Evolutionary conservation across 306 rosid genomes (phyloP), one percentile per base, ranked within the genome.

Genomic region (Castanea crenata): DNA sequence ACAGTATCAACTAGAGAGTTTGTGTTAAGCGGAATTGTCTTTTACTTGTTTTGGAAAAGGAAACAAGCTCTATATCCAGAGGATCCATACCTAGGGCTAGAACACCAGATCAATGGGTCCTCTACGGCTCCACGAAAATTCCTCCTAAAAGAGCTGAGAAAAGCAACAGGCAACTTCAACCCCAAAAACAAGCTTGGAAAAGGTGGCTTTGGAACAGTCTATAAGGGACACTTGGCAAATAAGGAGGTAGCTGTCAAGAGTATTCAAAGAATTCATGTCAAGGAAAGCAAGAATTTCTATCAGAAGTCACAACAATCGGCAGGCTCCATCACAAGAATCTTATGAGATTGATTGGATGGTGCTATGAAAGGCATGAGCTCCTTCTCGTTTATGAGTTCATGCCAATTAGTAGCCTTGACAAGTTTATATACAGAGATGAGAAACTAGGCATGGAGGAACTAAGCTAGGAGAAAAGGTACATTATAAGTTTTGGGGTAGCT

Each of bases 71-170:
- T 83, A 67, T n/a, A 57, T 7, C 29, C n/a, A 18, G 93, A 85
- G 15, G 92, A 87, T 71, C 59, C 84, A 34, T 88, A 72, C 74
- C 89, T 84, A 3, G 77, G 86, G 56, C 76, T 93, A 31, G 97
- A 93, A 77, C 87, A 88, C 68, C 87, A 87, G 81, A 87, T 93
- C 79, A 83, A 79, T 54, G 29, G 78, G 34, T 82, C 89, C n/a
- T 88, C 94, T 44, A 79, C 80, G 80, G 80, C 89, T 44, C 94
- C 97, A 1, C 84, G 61, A 79, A 90, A 88, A 73, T 93, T 87
- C 54, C 8, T 23, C 41, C 70, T 93, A 1, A 56, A 23, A 46
- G 92, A 91, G 73, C 82, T 93, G 1, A 81, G 55, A 79, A 86
- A 63, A 35, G 92, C 94, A 34, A 93, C 97, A 7, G 74, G 77